Conservation (phyloP, 345 rosid genomes). For the Noccaea caerulescens region DNA sequence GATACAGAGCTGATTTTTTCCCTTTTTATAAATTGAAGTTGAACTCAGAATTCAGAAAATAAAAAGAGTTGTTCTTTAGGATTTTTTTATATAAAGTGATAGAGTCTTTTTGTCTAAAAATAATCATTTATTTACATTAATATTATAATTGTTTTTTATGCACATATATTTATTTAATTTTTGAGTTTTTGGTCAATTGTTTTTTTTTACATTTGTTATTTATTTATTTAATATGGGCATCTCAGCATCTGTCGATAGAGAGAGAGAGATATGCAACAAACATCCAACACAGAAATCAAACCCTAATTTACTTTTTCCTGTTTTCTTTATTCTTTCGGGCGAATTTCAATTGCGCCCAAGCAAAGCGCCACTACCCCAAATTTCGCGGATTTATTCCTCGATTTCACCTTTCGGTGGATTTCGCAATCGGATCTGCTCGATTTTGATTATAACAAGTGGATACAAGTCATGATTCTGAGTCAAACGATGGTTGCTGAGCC, state of each 20-base stretch:
- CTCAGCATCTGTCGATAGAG: neutral
- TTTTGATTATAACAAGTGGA: constrained; percentile 3
- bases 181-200: neutral
- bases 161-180: no score
- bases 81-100: no score
- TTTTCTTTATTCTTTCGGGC: constrained; percentile 33
- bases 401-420: constrained; percentile 9
- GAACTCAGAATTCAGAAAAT: no score
- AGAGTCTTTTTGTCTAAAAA: no score
- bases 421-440: constrained; percentile 31
- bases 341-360: constrained; percentile 43
- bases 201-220: neutral
- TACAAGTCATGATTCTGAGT: constrained; percentile 39
- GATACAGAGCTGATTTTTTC: no score
- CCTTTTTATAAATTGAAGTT: no score
- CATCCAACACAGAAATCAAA: constrained; percentile 40
- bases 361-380: constrained; percentile 25
- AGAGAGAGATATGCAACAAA: constrained; percentile 24
- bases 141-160: no score
- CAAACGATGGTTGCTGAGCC: constrained; percentile 43
- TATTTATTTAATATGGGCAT: neutral
- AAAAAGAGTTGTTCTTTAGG: no score
- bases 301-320: constrained; percentile 28
- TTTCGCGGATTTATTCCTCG: constrained; percentile 13
- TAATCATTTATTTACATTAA: no score